Conservation (phyloP, 345 rosid genomes). For the Camelina neglecta region DNA sequence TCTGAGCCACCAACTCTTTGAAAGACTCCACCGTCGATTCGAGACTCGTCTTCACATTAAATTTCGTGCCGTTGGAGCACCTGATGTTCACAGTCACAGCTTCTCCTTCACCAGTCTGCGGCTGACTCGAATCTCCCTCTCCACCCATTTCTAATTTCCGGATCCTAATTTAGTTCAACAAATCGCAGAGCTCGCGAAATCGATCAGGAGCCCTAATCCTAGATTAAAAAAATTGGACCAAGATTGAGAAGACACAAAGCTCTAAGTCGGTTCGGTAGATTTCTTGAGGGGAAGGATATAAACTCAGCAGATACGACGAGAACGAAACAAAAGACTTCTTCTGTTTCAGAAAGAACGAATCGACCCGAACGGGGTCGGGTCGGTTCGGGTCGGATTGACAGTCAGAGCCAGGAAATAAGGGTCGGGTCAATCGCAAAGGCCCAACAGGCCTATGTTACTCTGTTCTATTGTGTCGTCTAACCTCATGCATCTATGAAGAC, state of each 20-base stretch:
- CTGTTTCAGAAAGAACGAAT: constrained; percentile 5
- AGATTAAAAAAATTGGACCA: constrained; percentile 7
- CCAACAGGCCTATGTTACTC: constrained; percentile 7
- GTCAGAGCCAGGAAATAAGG: neutral
- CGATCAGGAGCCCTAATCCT: constrained; percentile 36
- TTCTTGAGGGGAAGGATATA: constrained; percentile 38
- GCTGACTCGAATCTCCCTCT: constrained; percentile 72
- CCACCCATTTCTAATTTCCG: constrained; percentile 47
- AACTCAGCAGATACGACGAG: constrained; percentile 10
- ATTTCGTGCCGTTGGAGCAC: constrained; percentile 71
- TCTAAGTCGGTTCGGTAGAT: constrained; percentile 34
- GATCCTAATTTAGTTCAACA: neutral
- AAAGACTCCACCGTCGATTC: constrained; percentile 66
- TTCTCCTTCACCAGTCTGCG: constrained; percentile 42
- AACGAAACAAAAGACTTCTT: constrained; percentile 27
- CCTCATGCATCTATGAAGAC: constrained; percentile 49
- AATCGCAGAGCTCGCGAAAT: constrained; percentile 18
- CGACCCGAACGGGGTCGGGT: neutral
- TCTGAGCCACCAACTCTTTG: constrained; percentile 64
- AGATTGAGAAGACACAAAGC: constrained; percentile 5
- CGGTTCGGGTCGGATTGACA: neutral
- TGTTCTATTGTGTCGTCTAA: neutral
- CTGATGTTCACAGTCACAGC: constrained; percentile 58
- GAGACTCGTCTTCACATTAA: constrained; percentile 56
- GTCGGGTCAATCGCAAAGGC: neutral